These are phyloP conservation scores for Tothia fuscella DNA, from an alignment of 2,329 filamentous ascomycete species.

Conservation along the genomic window DNA sequence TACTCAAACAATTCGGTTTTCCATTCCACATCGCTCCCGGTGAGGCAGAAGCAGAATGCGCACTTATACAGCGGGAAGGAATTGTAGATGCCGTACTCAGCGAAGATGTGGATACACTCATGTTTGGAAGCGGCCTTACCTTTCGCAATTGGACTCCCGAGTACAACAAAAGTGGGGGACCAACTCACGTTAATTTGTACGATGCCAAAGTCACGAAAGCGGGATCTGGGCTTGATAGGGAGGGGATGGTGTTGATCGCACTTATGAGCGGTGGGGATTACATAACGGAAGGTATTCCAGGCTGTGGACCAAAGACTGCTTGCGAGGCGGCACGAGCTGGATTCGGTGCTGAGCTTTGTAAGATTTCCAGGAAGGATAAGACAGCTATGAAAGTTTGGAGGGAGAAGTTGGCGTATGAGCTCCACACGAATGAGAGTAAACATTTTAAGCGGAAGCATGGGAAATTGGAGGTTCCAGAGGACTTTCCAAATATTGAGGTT, in stretches of 20 bases:
- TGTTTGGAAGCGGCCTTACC: slow-evolving; percentile 80
- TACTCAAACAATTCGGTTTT: slow-evolving; percentile 79
- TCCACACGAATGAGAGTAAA: slow-evolving; percentile 71
- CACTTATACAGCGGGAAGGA: slow-evolving; percentile 66
- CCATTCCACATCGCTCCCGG: slow-evolving; percentile 77
- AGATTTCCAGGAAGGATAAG: slow-evolving; percentile 47
- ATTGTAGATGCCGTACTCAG: slow-evolving; percentile 88
- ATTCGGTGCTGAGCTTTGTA: slow-evolving; percentile 66
- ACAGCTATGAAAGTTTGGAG: slow-evolving; percentile 58
- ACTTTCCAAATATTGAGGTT: slow-evolving; percentile 69
- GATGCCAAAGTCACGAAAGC: slow-evolving; percentile 46
- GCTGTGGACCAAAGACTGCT: slow-evolving; percentile 77
- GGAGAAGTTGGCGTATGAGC: slow-evolving; percentile 57
- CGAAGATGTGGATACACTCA: slow-evolving; percentile 93
- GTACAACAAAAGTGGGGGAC: slow-evolving; percentile 42
- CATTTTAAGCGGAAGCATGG: slow-evolving; percentile 69
- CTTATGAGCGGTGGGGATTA: slow-evolving; percentile 96
- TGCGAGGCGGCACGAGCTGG: slow-evolving; percentile 83
- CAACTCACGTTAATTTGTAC: slow-evolving; percentile 81
- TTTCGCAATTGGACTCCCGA: slow-evolving; percentile 77
- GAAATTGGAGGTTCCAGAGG: slow-evolving; percentile 60
- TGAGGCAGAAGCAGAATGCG: slow-evolving; percentile 93
- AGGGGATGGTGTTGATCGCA: slow-evolving; percentile 88
- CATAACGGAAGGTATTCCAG: slow-evolving; percentile 72
- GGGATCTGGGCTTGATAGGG: slow-evolving; percentile 57